Evolutionary conservation across 345 rosid species (phyloP), one percentile per base, ranked within the genome.

Genomic region (Angophora floribunda): DNA sequence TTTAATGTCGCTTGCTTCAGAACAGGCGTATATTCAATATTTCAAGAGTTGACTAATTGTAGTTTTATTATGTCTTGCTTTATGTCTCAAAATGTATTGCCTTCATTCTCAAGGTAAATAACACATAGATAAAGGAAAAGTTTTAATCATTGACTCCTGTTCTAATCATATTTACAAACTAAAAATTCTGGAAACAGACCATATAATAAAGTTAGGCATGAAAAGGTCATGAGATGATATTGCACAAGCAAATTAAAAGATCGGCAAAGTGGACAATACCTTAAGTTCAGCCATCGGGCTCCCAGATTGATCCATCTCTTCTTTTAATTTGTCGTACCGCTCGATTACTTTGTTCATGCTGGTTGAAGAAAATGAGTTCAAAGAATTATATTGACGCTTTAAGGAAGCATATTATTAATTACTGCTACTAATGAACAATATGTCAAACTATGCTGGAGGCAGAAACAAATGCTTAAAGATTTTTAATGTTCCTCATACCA

Each of bases 271-370:
- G 70, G 84, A 44, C n/a, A 4, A 36, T 85, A 89, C 89, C 91
- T 89, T 85, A 6, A 89, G 87, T 87, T 87, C 91, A 59, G 85
- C 87, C 47, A 87, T 87, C 14, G 89, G 85, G 87, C 86, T 88
- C 51, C 75, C 87, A 50, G 52, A 26, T 36, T 88, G 91, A 52
- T 61, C 61, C 30, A 63, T 85, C 78, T 88, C 90, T 82, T 87
- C 91, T 78, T 88, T 90, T 19, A 86, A 79, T 85, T 90, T 90
- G 87, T 59, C 86, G 47, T 88, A 90, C 36, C 90, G 41, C 41
- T 88, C 91, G 52, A 90, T 90, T 53, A 88, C 45, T 41, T 88
- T 52, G 85, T 79, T 88, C 91, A 88, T 88, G 88, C 91, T 90
- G 86, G 59, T 55, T 7, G 41, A 26, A 89, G 86, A 80, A 75